Evolutionary conservation across 192 early-diverging fungal genomes (phyloP).

Genomic region (Linnemannia zychae): DNA sequence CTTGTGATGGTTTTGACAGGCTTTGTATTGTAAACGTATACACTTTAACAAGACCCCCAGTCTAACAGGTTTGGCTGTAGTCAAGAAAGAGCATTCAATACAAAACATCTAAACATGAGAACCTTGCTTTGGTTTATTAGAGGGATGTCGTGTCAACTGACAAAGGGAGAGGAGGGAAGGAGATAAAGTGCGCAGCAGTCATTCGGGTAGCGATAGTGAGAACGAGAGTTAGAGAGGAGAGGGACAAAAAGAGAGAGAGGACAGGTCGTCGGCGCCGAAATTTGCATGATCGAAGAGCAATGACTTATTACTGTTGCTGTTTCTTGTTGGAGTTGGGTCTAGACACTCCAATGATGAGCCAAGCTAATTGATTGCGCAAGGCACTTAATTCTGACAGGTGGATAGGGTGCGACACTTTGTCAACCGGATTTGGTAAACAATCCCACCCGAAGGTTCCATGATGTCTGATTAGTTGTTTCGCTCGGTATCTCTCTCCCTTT

Average conservation of each 20-base stretch:
- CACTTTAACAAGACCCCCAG: too few species aligned
- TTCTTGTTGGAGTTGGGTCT: too few species aligned
- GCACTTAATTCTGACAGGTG: neutral
- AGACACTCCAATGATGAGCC: too few species aligned
- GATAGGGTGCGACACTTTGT: neutral
- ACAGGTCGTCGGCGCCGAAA: too few species aligned
- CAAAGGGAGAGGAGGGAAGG: neutral
- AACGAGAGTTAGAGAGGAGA: neutral
- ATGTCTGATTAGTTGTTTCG: neutral
- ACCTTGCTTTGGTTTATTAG: neutral
- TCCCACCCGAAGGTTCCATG: neutral
- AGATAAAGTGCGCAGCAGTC: neutral
- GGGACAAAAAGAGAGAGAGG: neutral
- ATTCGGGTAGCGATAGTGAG: neutral
- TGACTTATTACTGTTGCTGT: too few species aligned
- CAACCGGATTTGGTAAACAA: slow-evolving; percentile 1
- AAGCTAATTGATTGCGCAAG: neutral
- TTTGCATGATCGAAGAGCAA: too few species aligned
- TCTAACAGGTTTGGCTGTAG: too few species aligned
- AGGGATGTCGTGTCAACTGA: neutral
- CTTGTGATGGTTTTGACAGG: too few species aligned
- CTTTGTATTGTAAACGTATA: too few species aligned
- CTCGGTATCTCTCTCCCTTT: neutral
- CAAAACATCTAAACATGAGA: too few species aligned
- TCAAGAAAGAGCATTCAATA: too few species aligned